Conservation (phyloP, 225 moss, liverwort and hornwort genomes). For the Neckera pumila region DNA sequence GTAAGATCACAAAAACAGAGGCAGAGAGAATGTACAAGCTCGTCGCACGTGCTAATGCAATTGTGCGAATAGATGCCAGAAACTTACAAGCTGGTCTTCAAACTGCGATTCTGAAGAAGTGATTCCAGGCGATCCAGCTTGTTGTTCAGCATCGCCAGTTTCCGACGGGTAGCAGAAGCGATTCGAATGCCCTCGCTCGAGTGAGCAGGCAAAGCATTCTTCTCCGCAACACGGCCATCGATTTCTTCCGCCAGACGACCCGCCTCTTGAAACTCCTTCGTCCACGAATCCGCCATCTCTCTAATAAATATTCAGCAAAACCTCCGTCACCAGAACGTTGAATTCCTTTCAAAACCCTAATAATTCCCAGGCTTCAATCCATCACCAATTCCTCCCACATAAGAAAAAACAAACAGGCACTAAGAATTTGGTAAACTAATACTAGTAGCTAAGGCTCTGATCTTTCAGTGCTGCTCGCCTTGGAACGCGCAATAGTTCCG, state of each 20-base stretch:
- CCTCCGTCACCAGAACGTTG: not conserved
- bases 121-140: slow-evolving; percentile 85
- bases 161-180: slow-evolving; percentile 66
- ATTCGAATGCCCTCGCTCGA: slow-evolving; percentile 57
- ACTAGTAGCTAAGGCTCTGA: not conserved
- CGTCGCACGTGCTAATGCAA: not conserved
- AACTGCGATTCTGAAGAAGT: slow-evolving; percentile 25
- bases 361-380: not conserved
- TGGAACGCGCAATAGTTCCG: not conserved
- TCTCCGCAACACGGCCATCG: slow-evolving; percentile 62
- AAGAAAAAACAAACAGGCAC: not conserved
- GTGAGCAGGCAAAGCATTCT: slow-evolving; percentile 52
- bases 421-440: not conserved
- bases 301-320: not conserved
- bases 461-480: not conserved
- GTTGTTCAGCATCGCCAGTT: slow-evolving; percentile 68
- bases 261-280: slow-evolving; percentile 86
- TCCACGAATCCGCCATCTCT: slow-evolving; percentile 72
- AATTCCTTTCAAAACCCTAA: not conserved
- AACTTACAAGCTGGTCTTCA: not conserved
- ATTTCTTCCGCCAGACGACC: slow-evolving; percentile 67
- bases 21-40: not conserved
- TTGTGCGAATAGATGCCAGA: not conserved
- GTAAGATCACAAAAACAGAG: not conserved
- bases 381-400: not conserved